A percentile compares a stretch with the other conserved stretches of the same genome.
These are phyloP conservation scores for Coniochaeta sp. DNA, from an alignment of 2,329 filamentous ascomycete genomes.

Conservation along the genomic window DNA sequence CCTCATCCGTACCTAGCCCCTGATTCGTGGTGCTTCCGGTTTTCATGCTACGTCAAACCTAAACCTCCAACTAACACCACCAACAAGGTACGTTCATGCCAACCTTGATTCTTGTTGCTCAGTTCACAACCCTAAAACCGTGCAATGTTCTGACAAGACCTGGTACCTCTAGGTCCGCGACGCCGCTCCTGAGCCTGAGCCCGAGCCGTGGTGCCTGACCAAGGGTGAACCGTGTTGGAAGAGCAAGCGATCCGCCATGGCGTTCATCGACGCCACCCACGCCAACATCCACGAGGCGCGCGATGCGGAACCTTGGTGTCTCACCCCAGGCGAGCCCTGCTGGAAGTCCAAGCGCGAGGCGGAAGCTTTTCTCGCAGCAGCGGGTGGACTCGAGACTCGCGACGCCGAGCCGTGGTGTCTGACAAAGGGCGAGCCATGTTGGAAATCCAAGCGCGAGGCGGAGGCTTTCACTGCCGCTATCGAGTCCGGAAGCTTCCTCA, in stretches of 20 bases:
- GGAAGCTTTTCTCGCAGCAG: constrained; percentile 21
- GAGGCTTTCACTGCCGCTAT: constrained; percentile 22
- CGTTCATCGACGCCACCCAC: constrained; percentile 20
- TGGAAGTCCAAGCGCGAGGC: constrained; percentile 33
- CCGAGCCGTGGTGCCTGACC: constrained; percentile 15
- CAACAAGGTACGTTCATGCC: no score
- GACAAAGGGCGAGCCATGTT: constrained; percentile 31
- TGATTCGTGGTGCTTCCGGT: constrained; percentile 23
- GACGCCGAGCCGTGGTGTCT: constrained; percentile 23
- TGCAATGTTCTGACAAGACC: no score
- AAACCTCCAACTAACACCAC: no score
- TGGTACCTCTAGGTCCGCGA: no score
- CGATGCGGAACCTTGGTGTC: constrained; percentile 14
- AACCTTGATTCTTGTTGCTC: no score
- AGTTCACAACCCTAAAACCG: no score
- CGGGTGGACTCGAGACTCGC: constrained; percentile 14
- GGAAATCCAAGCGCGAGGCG: constrained; percentile 32
- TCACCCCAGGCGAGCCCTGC: constrained; percentile 22
- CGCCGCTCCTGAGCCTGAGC: constrained; percentile 19
- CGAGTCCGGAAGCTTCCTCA: constrained; percentile 4
- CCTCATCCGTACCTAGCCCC: no score
- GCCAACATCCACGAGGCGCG: constrained; percentile 17
- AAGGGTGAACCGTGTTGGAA: constrained; percentile 34
- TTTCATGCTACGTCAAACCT: no score
- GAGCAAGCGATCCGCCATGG: constrained; percentile 29